Evolutionary conservation across 495 filamentous ascomycete genomes (phyloP), one percentile per base, ranked within the genome.

Genomic region (Schizothecium vesticola): DNA sequence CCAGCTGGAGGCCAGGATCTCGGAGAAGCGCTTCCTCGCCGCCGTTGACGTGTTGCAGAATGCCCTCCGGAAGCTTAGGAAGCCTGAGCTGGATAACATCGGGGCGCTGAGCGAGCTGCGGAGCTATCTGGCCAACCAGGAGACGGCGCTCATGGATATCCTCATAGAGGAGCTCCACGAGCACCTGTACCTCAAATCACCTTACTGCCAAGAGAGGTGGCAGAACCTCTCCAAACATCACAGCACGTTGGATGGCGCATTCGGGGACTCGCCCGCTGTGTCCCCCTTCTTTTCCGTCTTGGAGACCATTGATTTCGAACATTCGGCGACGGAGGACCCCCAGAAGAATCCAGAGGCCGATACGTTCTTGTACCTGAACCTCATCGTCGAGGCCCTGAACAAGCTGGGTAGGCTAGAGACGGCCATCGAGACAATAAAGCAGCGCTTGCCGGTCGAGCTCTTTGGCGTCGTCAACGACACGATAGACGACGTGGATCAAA

Each of bases 81-180:
- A 89, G 67, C 91, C 94, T 3, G 95, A 96, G 69, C 86, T 98
- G 75, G 95, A 97, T 62, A 88, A 92, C 55, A 95, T 99, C 69
- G 94, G 93, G 0, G 94, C 93, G 25, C 79, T 99, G 69, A 87
- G 88, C 43, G 95, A 98, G 71, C 80, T 97, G 65, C 87, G 91
- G 43, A 88, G 89, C 67, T 97, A 97, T 73, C 89, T 99, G 69
- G 88, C 87, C 61, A 97, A 96, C 75, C 95, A 99, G 78, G 94
- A 98, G 79, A 89, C 87, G 3, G 87, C 91, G 5, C 80, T 99
- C 66, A 94, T 92, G 67, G 95, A 99, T 77, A 97, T 97, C 56
- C 73, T 99, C 72, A 88, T 97, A 59, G 95, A 99, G 78, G 95
- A 99, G 77, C 81, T 99, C 57, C 96, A 98, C 75, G 96, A 94